Evolutionary conservation across 805 yeast species (phyloP).

Genomic region (Komagataella pseudopastoris): DNA sequence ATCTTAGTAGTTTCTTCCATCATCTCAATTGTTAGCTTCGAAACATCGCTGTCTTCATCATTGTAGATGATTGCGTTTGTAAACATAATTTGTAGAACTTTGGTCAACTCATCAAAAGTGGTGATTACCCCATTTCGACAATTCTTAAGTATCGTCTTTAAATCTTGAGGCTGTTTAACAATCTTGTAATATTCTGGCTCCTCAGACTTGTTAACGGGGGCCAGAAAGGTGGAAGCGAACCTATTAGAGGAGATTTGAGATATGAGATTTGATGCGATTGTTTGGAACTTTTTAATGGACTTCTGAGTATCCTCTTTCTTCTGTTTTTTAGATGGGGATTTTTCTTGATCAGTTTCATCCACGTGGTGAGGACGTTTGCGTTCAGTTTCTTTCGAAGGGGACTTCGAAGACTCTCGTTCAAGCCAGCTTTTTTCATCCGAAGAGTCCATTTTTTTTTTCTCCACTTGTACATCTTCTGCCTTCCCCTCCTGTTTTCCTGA

Average conservation of each 20-base stretch:
- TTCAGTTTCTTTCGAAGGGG: background rate
- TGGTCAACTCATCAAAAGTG: conserved; percentile 37
- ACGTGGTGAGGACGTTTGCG: conserved; percentile 6
- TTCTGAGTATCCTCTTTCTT: background rate
- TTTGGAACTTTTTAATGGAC: conserved; percentile 41
- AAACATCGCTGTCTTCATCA: conserved; percentile 47
- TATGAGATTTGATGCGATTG: conserved; percentile 46
- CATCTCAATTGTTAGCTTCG: conserved; percentile 55
- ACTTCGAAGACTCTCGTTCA: background rate
- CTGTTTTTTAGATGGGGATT: background rate
- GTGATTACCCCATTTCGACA: conserved; percentile 47
- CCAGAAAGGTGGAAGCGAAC: conserved; percentile 60
- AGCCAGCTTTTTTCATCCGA: background rate
- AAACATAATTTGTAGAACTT: conserved; percentile 64
- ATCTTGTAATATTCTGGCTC: conserved; percentile 59
- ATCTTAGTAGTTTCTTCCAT: conserved; percentile 47
- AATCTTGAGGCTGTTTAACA: conserved; percentile 52
- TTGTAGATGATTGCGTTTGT: conserved; percentile 81
- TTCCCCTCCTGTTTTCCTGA: background rate
- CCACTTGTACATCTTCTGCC: conserved; percentile 5
- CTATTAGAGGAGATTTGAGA: conserved; percentile 56
- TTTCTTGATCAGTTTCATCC: conserved; percentile 1
- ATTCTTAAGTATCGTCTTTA: conserved; percentile 45
- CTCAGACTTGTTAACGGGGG: conserved; percentile 52
- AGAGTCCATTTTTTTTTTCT: background rate